These are phyloP conservation scores for Cornus kousa DNA, from an alignment of 148 eudicot species.

Conservation along the genomic window DNA sequence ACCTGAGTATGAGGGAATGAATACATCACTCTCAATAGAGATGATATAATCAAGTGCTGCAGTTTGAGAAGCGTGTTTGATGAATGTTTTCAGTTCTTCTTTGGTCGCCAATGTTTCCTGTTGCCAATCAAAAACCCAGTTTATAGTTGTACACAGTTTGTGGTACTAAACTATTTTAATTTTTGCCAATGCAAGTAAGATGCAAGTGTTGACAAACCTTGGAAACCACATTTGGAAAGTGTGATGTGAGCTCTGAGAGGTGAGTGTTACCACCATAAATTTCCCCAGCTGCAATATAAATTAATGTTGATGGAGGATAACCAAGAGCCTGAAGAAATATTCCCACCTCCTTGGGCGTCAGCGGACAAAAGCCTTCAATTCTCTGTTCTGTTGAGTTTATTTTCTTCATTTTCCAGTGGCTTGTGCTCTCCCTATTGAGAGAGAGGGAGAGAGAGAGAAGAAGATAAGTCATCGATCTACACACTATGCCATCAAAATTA, in stretches of 20 bases:
- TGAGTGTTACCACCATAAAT: conserved; percentile 77
- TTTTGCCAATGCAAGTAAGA: conserved; percentile 1
- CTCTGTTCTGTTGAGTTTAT: conserved; percentile 84
- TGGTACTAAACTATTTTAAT: neutral
- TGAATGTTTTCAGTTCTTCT: conserved; percentile 56
- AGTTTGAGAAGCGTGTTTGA: conserved; percentile 75
- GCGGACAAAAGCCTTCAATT: conserved; percentile 71
- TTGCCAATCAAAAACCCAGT: conserved; percentile 21
- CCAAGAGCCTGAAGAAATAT: conserved; percentile 83
- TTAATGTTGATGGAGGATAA: conserved; percentile 66
- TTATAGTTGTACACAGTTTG: neutral
- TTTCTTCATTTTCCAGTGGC: conserved; percentile 86
- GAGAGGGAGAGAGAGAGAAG: neutral
- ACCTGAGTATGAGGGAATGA: conserved; percentile 83
- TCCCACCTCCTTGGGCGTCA: conserved; percentile 90
- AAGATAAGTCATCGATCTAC: conserved; percentile 3
- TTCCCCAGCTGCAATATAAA: conserved; percentile 94
- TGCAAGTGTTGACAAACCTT: conserved; percentile 46
- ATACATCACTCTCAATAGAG: conserved; percentile 79
- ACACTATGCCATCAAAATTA: neutral
- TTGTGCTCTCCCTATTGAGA: conserved; percentile 65
- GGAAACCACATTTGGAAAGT: conserved; percentile 76
- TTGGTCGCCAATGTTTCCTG: conserved; percentile 79
- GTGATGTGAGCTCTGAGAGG: conserved; percentile 69
- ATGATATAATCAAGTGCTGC: conserved; percentile 93